Evolutionary conservation across 2,329 filamentous ascomycete species (phyloP).

Genomic region (Leptographium lundbergii): DNA sequence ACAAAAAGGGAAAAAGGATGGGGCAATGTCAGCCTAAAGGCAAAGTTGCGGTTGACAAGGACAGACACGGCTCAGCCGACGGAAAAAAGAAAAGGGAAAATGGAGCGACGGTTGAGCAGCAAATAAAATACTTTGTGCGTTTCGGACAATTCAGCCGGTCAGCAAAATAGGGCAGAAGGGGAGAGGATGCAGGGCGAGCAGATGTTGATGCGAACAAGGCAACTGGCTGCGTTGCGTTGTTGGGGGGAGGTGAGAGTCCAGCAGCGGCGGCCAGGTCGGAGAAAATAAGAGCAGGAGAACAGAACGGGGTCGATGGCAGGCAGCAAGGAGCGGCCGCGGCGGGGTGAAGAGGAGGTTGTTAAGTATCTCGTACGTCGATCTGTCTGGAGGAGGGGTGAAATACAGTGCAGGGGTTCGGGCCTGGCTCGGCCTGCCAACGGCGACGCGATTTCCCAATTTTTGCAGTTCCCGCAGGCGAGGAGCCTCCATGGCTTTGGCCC

Average conservation of each 20-base stretch:
- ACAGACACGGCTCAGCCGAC: neutral
- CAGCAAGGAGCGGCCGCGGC: neutral
- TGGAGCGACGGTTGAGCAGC: neutral
- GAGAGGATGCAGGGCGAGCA: neutral
- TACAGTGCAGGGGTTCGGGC: neutral
- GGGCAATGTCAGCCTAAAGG: neutral
- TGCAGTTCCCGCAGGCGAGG: neutral
- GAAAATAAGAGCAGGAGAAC: neutral
- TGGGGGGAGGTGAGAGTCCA: neutral
- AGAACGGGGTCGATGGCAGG: neutral
- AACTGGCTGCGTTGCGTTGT: neutral
- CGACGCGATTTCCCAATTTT: neutral
- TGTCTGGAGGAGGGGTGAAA: neutral
- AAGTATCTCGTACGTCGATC: neutral
- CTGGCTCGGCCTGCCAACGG: neutral
- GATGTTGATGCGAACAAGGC: neutral
- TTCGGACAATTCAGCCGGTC: neutral
- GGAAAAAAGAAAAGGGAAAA: too few relatives aligned
- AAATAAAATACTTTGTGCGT: neutral
- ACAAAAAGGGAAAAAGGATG: neutral
- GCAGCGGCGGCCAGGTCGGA: neutral
- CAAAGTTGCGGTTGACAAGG: neutral
- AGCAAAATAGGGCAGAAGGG: neutral
- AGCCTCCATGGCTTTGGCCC: neutral
- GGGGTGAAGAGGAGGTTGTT: slow-evolving; percentile 1